phyloP scores from a whole-genome alignment of 1,284 basidiomycete genomes.

The Trametes pubescens region DNA sequence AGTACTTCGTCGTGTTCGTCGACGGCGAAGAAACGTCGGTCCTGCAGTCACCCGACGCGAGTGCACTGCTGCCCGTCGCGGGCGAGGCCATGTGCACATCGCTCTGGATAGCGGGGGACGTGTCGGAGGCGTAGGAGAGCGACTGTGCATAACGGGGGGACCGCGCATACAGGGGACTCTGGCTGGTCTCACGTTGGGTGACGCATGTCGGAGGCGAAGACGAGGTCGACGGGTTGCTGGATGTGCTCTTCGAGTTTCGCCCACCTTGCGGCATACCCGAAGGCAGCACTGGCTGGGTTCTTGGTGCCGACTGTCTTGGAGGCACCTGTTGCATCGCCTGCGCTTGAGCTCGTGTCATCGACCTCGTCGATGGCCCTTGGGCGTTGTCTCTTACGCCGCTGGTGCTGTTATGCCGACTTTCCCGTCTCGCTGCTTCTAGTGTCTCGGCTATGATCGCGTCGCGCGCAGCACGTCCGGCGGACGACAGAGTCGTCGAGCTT shows the following conservation, averaged over 20 bases:
- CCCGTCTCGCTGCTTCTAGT: conserved; percentile 7
- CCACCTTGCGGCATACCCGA: background rate
- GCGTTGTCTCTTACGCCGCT: conserved; percentile 1
- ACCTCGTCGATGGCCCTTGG: background rate
- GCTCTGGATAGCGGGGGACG: background rate
- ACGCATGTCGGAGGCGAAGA: conserved; percentile 23
- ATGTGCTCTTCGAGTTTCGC: background rate
- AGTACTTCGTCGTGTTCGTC: conserved; percentile 20
- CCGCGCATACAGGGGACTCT: conserved; percentile 1
- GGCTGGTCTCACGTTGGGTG: conserved; percentile 14
- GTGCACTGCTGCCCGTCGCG: conserved; percentile 16
- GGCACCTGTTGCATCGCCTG: background rate
- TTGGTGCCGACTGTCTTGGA: background rate
- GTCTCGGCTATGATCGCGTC: conserved; percentile 17
- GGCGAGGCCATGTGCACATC: conserved; percentile 14
- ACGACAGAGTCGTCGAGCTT: background rate
- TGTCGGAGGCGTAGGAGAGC: conserved; percentile 23
- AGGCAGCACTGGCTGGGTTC: background rate
- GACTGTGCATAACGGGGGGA: conserved; percentile 24
- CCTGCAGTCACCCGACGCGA: conserved; percentile 25
- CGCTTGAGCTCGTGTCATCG: background rate
- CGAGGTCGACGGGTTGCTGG: conserved; percentile 10
- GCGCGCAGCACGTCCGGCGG: conserved; percentile 11
- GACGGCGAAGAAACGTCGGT: conserved; percentile 27
- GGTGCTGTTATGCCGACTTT: background rate